phyloP scores from a whole-genome alignment of 176 grass and related monocot genomes.

The Melocanna baccifera region DNA sequence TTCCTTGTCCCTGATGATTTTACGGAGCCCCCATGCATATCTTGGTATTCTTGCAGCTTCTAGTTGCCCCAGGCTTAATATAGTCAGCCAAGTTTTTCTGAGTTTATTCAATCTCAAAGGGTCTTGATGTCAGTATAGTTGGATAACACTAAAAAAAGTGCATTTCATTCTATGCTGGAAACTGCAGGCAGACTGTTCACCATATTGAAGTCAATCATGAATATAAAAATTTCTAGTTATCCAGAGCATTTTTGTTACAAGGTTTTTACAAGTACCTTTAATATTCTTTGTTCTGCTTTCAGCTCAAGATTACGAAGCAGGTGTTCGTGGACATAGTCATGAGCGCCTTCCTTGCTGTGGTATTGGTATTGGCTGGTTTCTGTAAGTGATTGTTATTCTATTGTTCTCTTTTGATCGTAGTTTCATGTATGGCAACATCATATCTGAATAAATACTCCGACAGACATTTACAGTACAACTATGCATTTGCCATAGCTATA shows the following conservation, averaged over 20 bases:
- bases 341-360: slow-evolving; percentile 72
- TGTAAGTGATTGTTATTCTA: slow-evolving; percentile 52
- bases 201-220: not conserved
- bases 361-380: slow-evolving; percentile 77
- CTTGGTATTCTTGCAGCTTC: not conserved
- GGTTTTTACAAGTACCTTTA: not conserved
- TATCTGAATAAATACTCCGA: not conserved
- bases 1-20: not conserved
- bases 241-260: not conserved
- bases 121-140: not conserved
- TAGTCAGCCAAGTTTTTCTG: not conserved
- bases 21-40: not conserved
- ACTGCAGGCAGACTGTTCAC: not conserved
- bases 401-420: not conserved
- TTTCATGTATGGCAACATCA: slow-evolving; percentile 11
- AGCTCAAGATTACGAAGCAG: slow-evolving; percentile 49
- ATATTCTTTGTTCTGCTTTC: slow-evolving; percentile 20
- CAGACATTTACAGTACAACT: not conserved
- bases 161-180: not conserved
- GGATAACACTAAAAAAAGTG: not conserved
- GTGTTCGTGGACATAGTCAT: slow-evolving; percentile 37
- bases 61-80: not conserved
- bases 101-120: not conserved
- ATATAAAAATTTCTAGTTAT: not conserved
- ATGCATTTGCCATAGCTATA: slow-evolving; percentile 11